Base-by-base conservation (phyloP, 192 early-diverging fungal genomes). In the Chytriomyces hyalinus region DNA sequence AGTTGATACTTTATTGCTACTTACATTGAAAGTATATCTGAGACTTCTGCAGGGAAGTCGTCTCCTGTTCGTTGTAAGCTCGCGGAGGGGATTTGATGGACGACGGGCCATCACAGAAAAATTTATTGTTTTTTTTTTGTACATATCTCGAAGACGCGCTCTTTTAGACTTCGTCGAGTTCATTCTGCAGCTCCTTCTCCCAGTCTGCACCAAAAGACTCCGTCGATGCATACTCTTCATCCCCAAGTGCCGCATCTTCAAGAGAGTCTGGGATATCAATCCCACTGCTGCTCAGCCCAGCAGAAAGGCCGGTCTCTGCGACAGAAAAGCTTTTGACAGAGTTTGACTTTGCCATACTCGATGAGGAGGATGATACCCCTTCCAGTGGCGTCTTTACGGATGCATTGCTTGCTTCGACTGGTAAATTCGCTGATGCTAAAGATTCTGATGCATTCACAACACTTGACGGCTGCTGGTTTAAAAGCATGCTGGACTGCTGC, bases 191-290 rank as follows among this genome's bases (percentile, higher is more conserved):
- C 53, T 80, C 70, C 62, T 65, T 63, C 65, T 80, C 78, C 78
- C 78, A 80, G 45, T 80, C 78, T 20, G 73, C 73, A 43, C 63
- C 61, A 75, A 75, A 75, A 26, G 73, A 64, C 22, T 75, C 73
- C 4, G 28, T 65, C n/a, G 62, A 26, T 6, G 44, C 73, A 43
- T 75, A 75, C 49, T 75, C 73, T n/a, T 62, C 73, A 50, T 63
- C 63, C 17, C 13, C 73, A 22, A 66, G 24, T 36, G 26, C 57
- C 17, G 20, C 73, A 5, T 66, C 73, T 11, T 66, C 64, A 61
- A 75, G 46, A 20, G 64, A 65, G 22, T 66, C 73, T 17, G 73
- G 73, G 66, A 75, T 75, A 13, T 49, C 73, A 63, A 15, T 36
- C 13, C 13, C 20, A 20, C 20, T 57, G 53, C 2, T 57, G 4